These are phyloP conservation scores for Coemansia sp. DNA, from an alignment of 192 early-diverging fungal genomes.

Conservation along the genomic window DNA sequence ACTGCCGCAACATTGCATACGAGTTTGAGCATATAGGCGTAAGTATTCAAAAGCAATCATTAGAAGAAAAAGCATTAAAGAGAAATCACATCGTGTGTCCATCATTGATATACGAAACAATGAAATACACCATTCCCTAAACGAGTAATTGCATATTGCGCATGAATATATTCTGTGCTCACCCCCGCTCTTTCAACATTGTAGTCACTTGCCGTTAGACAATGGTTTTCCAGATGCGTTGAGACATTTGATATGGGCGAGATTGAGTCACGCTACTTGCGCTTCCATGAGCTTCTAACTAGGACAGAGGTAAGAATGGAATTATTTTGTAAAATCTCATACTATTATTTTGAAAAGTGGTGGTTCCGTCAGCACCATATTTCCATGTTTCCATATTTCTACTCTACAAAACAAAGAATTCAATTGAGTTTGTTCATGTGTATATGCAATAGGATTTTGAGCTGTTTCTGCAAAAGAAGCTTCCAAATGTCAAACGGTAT, in stretches of 20 bases:
- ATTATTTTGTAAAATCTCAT: too few species aligned
- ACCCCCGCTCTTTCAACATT: background rate
- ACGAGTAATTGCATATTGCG: too few species aligned
- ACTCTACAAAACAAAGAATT: constrained; percentile 31
- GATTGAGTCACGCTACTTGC: constrained; percentile 58
- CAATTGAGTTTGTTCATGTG: too few species aligned
- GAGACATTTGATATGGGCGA: constrained; percentile 55
- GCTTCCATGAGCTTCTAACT: constrained; percentile 58
- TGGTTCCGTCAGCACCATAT: background rate
- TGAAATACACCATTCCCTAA: too few species aligned
- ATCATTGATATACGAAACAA: too few species aligned
- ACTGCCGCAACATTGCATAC: constrained; percentile 83
- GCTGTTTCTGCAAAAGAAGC: constrained; percentile 93
- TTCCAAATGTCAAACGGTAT: constrained; percentile 94
- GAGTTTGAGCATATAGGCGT: constrained; percentile 89
- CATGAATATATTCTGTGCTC: background rate
- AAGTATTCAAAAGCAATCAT: constrained; percentile 12
- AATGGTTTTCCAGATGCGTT: constrained; percentile 83
- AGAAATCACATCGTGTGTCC: too few species aligned
- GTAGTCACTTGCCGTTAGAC: constrained; percentile 67
- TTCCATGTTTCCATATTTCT: background rate
- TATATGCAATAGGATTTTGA: constrained; percentile 66
- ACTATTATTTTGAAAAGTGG: too few species aligned
- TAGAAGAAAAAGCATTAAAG: background rate
- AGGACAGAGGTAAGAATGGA: constrained; percentile 28